phyloP scores from a whole-genome alignment of 2,329 filamentous ascomycete species.

The Ampelomyces quisqualis region DNA sequence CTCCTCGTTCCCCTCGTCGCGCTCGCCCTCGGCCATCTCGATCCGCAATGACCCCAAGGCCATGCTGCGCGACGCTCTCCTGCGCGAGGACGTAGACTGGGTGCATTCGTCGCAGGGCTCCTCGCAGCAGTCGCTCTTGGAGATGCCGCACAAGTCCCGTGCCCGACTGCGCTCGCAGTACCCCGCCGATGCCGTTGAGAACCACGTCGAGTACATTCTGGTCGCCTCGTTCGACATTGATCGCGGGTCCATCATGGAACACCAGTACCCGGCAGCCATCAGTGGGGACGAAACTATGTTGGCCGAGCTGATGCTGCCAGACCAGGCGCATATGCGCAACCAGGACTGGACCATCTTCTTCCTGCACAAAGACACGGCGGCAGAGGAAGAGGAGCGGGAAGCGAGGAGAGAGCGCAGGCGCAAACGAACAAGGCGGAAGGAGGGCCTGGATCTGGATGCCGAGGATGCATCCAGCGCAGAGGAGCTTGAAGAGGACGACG shows the following conservation, averaged over 20 bases:
- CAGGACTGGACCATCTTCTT: constrained; percentile 99
- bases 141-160: constrained; percentile 1
- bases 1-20: constrained; percentile 46
- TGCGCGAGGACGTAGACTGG: constrained; percentile 36
- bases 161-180: constrained; percentile 51
- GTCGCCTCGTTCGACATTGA: constrained; percentile 98
- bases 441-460: constrained; percentile 47
- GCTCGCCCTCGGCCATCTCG: constrained; percentile 43
- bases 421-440: constrained; percentile 48
- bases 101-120: constrained; percentile 31
- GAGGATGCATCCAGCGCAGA: constrained; percentile 37
- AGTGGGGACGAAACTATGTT: constrained; percentile 98
- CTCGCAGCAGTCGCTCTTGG: constrained; percentile 19
- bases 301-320: constrained; percentile 95
- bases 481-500: constrained; percentile 40
- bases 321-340: constrained; percentile 90
- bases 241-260: constrained; percentile 94
- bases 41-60: constrained; percentile 39
- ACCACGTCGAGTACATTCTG: constrained; percentile 98
- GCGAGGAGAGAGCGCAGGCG: constrained; percentile 60
- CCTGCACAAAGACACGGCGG: constrained; percentile 88
- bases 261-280: constrained; percentile 92
- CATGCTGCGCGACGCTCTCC: constrained; percentile 37
- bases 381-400: constrained; percentile 69
- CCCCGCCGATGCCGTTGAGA: constrained; percentile 58